Evolutionary conservation across 345 rosid genomes (phyloP).

Genomic region (Triadica sebifera): DNA sequence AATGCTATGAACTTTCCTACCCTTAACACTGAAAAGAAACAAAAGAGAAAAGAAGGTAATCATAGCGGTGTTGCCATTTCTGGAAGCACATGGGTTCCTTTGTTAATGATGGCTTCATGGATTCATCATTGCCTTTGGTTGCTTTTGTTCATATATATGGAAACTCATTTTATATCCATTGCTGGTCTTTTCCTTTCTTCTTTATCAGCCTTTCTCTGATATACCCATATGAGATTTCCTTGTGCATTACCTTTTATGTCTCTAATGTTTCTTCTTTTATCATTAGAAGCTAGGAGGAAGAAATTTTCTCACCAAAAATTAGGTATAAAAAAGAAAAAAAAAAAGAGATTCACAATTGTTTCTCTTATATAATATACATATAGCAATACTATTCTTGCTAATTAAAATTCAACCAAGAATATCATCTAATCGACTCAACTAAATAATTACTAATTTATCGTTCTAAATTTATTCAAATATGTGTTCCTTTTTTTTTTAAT

Average conservation of each 20-base stretch:
- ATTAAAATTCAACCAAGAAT: no score
- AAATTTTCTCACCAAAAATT: no score
- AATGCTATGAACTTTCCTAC: background rate
- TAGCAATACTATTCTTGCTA: no score
- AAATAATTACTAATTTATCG: no score
- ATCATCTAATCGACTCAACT: no score
- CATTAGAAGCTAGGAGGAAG: background rate
- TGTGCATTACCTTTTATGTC: background rate
- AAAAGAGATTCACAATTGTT: no score
- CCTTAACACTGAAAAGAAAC: background rate
- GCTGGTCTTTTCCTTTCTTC: background rate
- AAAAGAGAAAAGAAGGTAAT: constrained; percentile 19
- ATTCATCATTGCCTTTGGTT: constrained; percentile 1
- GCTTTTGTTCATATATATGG: constrained; percentile 2
- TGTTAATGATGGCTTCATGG: background rate
- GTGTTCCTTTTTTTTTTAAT: no score
- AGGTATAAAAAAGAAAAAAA: no score
- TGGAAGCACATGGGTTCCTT: constrained; percentile 17
- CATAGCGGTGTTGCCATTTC: constrained; percentile 10
- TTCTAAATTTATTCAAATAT: no score
- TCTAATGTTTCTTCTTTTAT: background rate
- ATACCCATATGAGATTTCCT: background rate
- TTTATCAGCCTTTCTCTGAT: background rate
- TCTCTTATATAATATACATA: no score
- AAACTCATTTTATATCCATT: background rate